phyloP scores from a whole-genome alignment of 495 filamentous ascomycete genomes.

The Neurospora tetraspora region DNA sequence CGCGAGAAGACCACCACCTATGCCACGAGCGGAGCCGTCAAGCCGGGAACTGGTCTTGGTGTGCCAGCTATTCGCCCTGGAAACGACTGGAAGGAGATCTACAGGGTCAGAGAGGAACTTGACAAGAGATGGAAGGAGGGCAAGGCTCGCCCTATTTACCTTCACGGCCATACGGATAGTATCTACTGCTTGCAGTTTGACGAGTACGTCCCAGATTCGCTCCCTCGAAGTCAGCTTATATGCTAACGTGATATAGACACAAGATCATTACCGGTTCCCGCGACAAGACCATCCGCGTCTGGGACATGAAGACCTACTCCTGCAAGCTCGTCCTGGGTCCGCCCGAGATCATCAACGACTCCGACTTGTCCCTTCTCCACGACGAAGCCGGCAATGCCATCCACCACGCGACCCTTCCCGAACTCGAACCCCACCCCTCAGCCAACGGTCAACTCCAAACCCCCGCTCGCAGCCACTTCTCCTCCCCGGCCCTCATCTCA shows the following conservation, averaged over 20 bases:
- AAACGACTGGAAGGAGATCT: conserved; percentile 80
- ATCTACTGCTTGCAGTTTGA: conserved; percentile 98
- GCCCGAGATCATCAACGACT: conserved; percentile 41
- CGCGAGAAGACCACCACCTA: conserved; percentile 48
- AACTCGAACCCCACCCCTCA: conserved; percentile 15
- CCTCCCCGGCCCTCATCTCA: conserved; percentile 36
- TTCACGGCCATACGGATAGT: conserved; percentile 86
- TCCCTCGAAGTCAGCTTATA: neutral
- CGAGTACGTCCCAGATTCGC: conserved; percentile 49
- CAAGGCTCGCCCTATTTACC: conserved; percentile 68
- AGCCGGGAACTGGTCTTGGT: conserved; percentile 37
- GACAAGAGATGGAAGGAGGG: conserved; percentile 70
- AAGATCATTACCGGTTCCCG: conserved; percentile 97
- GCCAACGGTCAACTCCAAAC: conserved; percentile 6
- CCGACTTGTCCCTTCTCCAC: conserved; percentile 26
- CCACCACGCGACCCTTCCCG: conserved; percentile 39
- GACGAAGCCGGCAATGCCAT: conserved; percentile 30
- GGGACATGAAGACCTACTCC: conserved; percentile 79
- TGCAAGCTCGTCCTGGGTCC: conserved; percentile 72
- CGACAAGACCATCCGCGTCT: conserved; percentile 88
- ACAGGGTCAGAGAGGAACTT: conserved; percentile 60
- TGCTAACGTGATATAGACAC: conserved; percentile 27
- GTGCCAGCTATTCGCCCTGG: conserved; percentile 37
- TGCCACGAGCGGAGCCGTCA: conserved; percentile 36
- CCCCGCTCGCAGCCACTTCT: conserved; percentile 27